Evolutionary conservation across 306 rosid species (phyloP).

Genomic region (Urtica urens): DNA sequence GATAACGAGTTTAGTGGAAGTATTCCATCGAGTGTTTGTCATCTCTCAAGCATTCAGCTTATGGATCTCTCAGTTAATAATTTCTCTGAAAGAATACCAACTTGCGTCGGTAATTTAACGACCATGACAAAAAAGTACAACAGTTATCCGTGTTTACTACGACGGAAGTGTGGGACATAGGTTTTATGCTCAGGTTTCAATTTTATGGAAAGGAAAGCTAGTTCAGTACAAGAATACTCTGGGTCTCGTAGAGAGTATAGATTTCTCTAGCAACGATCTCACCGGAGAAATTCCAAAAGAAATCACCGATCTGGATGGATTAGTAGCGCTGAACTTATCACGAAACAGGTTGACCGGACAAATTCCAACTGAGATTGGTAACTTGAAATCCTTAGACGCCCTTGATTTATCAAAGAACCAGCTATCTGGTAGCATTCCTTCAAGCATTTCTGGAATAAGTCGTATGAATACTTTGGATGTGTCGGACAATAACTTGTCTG

Average conservation of each 20-base stretch:
- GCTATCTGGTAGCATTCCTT: not conserved
- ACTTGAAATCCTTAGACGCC: not conserved
- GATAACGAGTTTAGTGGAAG: constrained; percentile 6
- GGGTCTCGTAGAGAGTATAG: not conserved
- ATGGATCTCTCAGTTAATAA: constrained; percentile 17
- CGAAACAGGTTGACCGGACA: constrained; percentile 7
- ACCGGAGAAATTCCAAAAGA: constrained; percentile 12
- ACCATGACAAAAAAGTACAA: not conserved
- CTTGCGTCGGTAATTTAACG: not conserved
- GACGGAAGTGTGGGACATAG: not conserved
- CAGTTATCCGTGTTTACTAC: too few relatives aligned
- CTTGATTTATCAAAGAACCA: constrained; percentile 13
- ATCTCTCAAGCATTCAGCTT: not conserved
- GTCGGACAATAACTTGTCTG: constrained; percentile 5
- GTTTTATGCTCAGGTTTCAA: not conserved
- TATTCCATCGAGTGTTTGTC: not conserved
- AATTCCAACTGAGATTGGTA: not conserved
- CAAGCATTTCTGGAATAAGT: constrained; percentile 3
- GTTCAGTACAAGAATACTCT: not conserved
- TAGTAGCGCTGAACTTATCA: constrained; percentile 7
- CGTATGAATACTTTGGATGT: constrained; percentile 2
- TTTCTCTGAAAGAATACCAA: constrained; percentile 5
- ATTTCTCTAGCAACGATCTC: constrained; percentile 19
- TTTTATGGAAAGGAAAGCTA: constrained; percentile 2
- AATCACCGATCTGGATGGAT: not conserved